Evolutionary conservation across 2,329 filamentous ascomycete species (phyloP), one percentile per base, ranked within the genome.

Genomic region (Diaporthe sp.): DNA sequence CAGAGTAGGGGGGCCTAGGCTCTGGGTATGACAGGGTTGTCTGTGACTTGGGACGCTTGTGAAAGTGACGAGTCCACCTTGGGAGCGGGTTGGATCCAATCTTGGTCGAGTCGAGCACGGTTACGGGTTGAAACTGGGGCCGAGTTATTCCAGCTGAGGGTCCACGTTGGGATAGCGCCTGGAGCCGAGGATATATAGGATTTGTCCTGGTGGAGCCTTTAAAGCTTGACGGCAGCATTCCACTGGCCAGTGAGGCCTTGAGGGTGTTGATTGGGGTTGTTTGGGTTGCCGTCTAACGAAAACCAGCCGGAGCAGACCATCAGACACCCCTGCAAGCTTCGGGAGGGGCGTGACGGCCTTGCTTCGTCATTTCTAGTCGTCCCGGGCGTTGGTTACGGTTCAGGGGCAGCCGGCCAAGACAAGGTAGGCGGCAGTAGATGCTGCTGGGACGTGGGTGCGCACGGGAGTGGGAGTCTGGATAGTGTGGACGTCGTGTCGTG

Each of bases 181-280:
- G 79, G 79, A 78, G 78, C 82, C 82, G 82, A 84, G 82, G 80
- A 82, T 84, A 84, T 83, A 83, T 80, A 79, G 78, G 79, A 78
- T 78, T 78, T 70, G 78, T 75, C 76, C 72, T 44, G 72, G 81
- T 83, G 82, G 82, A 81, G 79, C 79, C 74, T 76, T 77, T 78
- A 78, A 79, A 79, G 78, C 75, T 78, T 77, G 77, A 77, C 77
- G 77, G 79, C 80, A 79, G 79, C 80, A 83, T 82, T 42, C 68
- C 68, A 76, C 73, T 76, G 75, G 75, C 62, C 34, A 67, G 53
- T 15, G 28, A 19, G 46, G 22, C 19, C 44, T 61, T 60, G 65
- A 70, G 8, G 71, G 46, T 70, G 62, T 31, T 61, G 73, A 60
- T 31, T 65, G 46, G 49, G 53, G 65, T 12, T 15, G 65, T 70